Conservation (phyloP, 2,329 filamentous ascomycete genomes). For the Botryosphaeria dothidea region DNA sequence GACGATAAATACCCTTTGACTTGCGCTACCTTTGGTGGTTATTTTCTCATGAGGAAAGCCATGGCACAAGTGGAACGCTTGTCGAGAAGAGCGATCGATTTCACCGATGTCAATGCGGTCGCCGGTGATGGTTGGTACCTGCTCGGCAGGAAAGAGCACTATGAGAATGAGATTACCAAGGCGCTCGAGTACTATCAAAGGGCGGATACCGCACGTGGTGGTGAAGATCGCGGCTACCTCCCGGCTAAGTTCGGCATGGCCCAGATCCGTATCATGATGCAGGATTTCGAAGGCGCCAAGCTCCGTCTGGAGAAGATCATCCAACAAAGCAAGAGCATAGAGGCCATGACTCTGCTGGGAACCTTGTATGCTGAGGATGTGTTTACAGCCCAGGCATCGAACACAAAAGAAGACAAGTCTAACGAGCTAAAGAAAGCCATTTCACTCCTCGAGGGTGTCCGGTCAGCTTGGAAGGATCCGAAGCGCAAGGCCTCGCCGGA, state of each 20-base stretch:
- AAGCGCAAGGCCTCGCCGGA: conserved; percentile 83
- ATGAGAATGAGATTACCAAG: conserved; percentile 70
- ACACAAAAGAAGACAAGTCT: conserved; percentile 82
- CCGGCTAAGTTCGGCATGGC: conserved; percentile 94
- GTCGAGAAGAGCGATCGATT: conserved; percentile 89
- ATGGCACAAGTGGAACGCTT: conserved; percentile 81
- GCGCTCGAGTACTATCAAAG: conserved; percentile 86
- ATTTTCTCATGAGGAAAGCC: conserved; percentile 82
- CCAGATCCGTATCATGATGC: conserved; percentile 81
- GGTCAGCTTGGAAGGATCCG: conserved; percentile 86
- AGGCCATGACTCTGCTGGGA: conserved; percentile 89
- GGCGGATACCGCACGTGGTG: conserved; percentile 88
- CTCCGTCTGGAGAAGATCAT: conserved; percentile 92
- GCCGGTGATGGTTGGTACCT: conserved; percentile 98
- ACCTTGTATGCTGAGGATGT: conserved; percentile 94
- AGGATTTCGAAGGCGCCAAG: conserved; percentile 88
- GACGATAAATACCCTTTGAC: conserved; percentile 90
- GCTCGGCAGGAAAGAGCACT: conserved; percentile 87
- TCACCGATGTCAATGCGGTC: conserved; percentile 93
- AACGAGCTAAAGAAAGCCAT: conserved; percentile 85
- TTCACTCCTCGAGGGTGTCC: conserved; percentile 78
- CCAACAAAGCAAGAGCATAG: conserved; percentile 77
- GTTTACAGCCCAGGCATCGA: conserved; percentile 72
- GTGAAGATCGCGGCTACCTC: conserved; percentile 84
- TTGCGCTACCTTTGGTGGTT: conserved; percentile 85